These are phyloP conservation scores for Silene coronaria DNA, from an alignment of 179 eudicot genomes.

Conservation along the genomic window DNA sequence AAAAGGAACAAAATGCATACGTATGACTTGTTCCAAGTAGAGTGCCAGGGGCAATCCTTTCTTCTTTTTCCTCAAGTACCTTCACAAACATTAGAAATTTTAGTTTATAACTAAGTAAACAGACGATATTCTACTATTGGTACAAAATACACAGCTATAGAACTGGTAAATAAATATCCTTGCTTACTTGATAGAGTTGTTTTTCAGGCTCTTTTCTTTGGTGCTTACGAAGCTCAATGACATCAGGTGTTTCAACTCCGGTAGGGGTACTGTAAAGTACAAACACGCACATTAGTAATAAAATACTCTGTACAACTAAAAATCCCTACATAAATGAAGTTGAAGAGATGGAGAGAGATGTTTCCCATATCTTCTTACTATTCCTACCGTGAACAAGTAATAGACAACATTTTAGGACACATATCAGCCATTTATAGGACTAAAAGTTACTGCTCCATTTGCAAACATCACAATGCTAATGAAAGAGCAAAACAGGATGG, in stretches of 20 bases:
- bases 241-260: constrained; percentile 99
- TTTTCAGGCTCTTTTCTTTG: constrained; percentile 97
- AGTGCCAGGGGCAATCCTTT: constrained; percentile 76
- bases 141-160: neutral
- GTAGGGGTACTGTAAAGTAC: constrained; percentile 74
- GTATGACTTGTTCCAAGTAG: constrained; percentile 80
- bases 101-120: neutral
- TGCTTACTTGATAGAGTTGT: constrained; percentile 84
- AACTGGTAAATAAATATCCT: neutral
- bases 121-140: neutral
- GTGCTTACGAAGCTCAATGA: constrained; percentile 97
- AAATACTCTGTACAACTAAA: neutral
- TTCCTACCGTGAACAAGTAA: too few relatives aligned
- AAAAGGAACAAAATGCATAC: constrained; percentile 37
- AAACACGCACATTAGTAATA: neutral
- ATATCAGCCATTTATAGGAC: too few relatives aligned
- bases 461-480: too few relatives aligned
- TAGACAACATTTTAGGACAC: too few relatives aligned
- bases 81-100: constrained; percentile 24
- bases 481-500: too few relatives aligned
- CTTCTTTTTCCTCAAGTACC: constrained; percentile 97
- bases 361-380: too few relatives aligned
- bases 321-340: too few relatives aligned
- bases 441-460: too few relatives aligned
- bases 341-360: too few relatives aligned